Evolutionary conservation across 768 basidiomycete species (phyloP).

Genomic region (Coprinopsis marcescibilis): DNA sequence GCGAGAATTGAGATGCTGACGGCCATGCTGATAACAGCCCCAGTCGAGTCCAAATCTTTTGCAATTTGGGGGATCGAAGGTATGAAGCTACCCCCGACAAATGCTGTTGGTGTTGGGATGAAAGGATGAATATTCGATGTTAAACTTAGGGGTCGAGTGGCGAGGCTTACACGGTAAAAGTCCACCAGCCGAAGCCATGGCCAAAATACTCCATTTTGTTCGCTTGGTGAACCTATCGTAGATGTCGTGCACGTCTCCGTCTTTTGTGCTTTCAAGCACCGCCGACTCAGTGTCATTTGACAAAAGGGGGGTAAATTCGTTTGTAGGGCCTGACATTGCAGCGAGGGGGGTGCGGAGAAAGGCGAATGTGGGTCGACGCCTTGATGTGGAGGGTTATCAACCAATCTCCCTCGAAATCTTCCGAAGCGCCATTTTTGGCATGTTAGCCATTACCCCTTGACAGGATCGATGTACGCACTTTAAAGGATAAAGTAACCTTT

Average conservation of each 20-base stretch:
- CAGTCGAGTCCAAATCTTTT: conserved; percentile 52
- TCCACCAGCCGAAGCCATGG: conserved; percentile 46
- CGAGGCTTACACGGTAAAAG: conserved; percentile 44
- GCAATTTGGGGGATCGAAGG: conserved; percentile 74
- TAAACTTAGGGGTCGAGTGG: conserved; percentile 35
- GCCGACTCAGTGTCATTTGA: no score
- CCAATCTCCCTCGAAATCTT: no score
- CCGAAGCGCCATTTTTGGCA: no score
- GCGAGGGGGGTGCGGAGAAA: no score
- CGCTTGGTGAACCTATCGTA: conserved; percentile 42
- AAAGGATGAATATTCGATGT: background rate
- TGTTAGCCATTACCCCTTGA: no score
- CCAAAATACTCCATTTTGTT: conserved; percentile 42
- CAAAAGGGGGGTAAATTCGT: no score
- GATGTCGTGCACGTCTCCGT: conserved; percentile 13
- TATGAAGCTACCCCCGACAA: conserved; percentile 60
- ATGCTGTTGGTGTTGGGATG: conserved; percentile 50
- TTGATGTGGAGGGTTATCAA: no score
- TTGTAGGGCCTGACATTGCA: no score
- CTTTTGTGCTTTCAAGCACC: no score
- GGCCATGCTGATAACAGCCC: conserved; percentile 43
- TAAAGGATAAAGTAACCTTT: no score
- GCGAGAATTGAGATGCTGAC: conserved; percentile 32
- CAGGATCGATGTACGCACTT: no score
- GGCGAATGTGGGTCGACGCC: no score